Evolutionary conservation across 768 basidiomycete species (phyloP).

Genomic region (Leucosporidium yakuticum): DNA sequence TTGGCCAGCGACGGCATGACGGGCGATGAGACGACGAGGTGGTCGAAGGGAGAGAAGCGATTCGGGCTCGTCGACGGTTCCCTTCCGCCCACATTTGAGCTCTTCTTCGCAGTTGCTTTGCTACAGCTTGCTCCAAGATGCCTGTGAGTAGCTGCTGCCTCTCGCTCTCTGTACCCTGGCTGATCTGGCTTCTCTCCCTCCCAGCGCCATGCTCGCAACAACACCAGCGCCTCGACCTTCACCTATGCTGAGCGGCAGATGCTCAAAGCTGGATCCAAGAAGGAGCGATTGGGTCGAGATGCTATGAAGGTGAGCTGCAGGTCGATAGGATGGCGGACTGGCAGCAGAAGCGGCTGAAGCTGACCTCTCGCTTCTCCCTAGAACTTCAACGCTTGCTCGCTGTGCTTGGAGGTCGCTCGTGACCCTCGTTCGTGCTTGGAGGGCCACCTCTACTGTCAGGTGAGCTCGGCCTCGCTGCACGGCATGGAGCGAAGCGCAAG

Average conservation of each 20-base stretch:
- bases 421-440: constrained; percentile 75
- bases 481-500: neutral
- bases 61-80: too few relatives aligned
- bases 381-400: constrained; percentile 77
- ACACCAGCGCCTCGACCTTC: constrained; percentile 8
- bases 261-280: constrained; percentile 8
- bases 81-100: too few relatives aligned
- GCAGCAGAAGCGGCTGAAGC: neutral
- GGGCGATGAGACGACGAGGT: too few relatives aligned
- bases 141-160: too few relatives aligned
- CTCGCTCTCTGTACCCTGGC: too few relatives aligned
- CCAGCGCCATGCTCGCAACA: constrained; percentile 17
- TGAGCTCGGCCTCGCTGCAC: constrained; percentile 1
- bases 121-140: too few relatives aligned
- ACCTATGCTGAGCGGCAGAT: constrained; percentile 20
- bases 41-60: too few relatives aligned
- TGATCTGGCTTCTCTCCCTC: neutral
- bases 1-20: too few relatives aligned
- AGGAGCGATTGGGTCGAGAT: constrained; percentile 35
- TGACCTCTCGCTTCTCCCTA: constrained; percentile 54
- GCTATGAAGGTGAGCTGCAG: constrained; percentile 12
- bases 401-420: constrained; percentile 71
- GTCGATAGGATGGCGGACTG: too few relatives aligned
- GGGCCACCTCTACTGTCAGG: constrained; percentile 88
- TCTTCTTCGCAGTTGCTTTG: too few relatives aligned